Evolutionary conservation across 1,284 basidiomycete species (phyloP), one percentile per base, ranked within the genome.

Genomic region (Rhodotorula sp.): DNA sequence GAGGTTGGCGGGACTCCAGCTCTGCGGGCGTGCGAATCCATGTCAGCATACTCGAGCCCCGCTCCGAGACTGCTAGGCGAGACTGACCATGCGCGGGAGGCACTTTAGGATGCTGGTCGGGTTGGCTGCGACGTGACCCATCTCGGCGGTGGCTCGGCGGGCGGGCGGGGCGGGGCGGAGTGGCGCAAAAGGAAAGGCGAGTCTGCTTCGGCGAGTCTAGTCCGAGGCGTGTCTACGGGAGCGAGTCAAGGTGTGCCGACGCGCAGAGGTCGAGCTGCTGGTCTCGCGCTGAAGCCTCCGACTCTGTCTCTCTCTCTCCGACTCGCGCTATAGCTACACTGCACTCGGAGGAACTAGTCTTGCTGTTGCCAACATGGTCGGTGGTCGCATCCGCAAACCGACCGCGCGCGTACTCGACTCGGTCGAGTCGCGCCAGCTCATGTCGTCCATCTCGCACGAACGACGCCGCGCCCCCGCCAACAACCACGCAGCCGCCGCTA

Each of bases 1-100:
- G 22, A 93, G 83, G 82, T 93, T 94, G 68, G 84, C 83, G 0
- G 85, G 83, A 18, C 84, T 84, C 95, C 95, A 98, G 81, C 88
- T 91, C 91, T 93, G 81, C 70, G 46, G 33, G 56, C 7, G n/a
- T 12, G n/a, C 6, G 15, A 20, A 20, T 30, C 10, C 20, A 42
- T 42, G 33, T 29, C 29, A 55, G 55, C 48, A n/a, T 20, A 24
- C 48, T 49, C 12, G 12, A 14, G 48, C 18, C 18, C 48, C 24
- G 22, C 4, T 3, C 7, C 5, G 18, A n/a, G 22, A 8, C n/a
- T 45, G 42, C 44, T 14, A 42, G 14, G 46, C 6, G 44, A 6
- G 44, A 42, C 73, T 62, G 33, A 72, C 72, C 74, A 75, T 75
- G 8, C 74, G 65, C 44, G 74, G 74, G 8, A 75, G 70, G 58